Base-by-base conservation (phyloP, 1,284 basidiomycete species). In the Anthracocystis panici-leucophaei region DNA sequence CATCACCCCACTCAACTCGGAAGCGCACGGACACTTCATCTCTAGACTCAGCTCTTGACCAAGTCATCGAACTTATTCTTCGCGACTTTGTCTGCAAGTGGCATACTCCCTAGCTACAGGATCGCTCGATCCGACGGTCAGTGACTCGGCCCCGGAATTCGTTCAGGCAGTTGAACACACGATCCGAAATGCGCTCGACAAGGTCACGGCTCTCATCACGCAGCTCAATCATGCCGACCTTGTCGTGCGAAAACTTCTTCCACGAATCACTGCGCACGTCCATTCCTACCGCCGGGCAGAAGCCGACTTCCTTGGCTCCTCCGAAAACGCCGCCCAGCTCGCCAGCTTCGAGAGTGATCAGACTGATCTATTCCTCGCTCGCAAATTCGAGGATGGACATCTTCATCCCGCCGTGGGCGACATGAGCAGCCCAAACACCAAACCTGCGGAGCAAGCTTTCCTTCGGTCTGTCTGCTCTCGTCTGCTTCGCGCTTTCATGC, bases 251-350 rank as follows among this genome's bases (percentile, higher is more conserved):
- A 91, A 90, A 3, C 90, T 98, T 29, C 85, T 97, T 7, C 96
- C 96, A 3, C 91, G 91, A 79, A 87, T 98, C 60, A 97, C 94
- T 0, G 87, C 90, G 0, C 96, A 98, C 84, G 89, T 98, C 31
- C 93, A 95, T 67, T 91, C 92, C 56, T 97, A 93, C 83, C 91
- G 93, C n/a, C 90, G 92, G 72, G 93, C 95, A n/a, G 94, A 96
- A 85, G 89, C 93, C 50, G 91, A 91, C 8, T 88, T 93, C 41
- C 90, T 91, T 33, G 92, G 92, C 48, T 57, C 69, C 6, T 72
- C 69, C 31, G 61, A 59, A 44, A 50, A 65, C 14, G 50, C 48
- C 5, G 48, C 56, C 11, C 57, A 64, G 3, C 61, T 76, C 14
- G 60, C 62, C 42, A 62, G 51, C 44, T 61, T 57, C 18, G 68